Percentiles rank a stretch among this genome's conserved stretches.
phyloP scores from a whole-genome alignment of 2,329 filamentous ascomycete genomes.

The Pseudogymnoascus sp. region DNA sequence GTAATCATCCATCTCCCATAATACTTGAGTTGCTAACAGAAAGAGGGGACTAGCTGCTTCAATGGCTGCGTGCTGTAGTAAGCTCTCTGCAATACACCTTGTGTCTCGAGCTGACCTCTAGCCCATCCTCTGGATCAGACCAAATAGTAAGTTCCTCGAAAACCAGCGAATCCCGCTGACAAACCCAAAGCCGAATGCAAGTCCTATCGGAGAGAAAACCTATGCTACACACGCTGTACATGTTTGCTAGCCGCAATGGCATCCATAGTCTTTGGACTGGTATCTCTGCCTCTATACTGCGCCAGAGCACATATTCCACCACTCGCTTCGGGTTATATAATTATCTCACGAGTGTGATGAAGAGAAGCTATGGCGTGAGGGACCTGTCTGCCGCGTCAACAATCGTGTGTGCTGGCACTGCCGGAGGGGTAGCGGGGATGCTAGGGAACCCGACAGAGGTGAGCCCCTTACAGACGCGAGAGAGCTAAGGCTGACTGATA shows the following conservation, averaged over 20 bases:
- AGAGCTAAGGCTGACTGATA: neutral
- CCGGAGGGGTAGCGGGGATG: constrained; percentile 37
- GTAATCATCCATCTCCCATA: neutral
- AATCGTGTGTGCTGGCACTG: constrained; percentile 34
- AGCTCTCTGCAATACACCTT: neutral
- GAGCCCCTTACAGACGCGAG: neutral
- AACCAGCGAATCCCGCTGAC: neutral
- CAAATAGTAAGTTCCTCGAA: constrained; percentile 5
- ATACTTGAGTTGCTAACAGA: neutral
- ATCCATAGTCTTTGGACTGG: constrained; percentile 38
- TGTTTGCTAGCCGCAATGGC: constrained; percentile 36
- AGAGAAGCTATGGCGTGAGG: constrained; percentile 23
- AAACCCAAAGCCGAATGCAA: constrained; percentile 35
- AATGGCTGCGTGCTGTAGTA: neutral
- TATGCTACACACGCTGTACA: constrained; percentile 34
- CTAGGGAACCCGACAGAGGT: constrained; percentile 40
- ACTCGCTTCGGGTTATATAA: constrained; percentile 38
- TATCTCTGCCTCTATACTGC: constrained; percentile 37
- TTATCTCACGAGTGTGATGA: constrained; percentile 28
- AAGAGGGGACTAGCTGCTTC: neutral
- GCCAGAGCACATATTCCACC: constrained; percentile 39
- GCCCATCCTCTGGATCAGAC: constrained; percentile 8
- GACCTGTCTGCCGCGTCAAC: constrained; percentile 30
- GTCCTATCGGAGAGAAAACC: constrained; percentile 35
- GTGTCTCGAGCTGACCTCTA: neutral